Base-by-base conservation (phyloP, 2,329 filamentous ascomycete species). In the Phialophora macrospora region DNA sequence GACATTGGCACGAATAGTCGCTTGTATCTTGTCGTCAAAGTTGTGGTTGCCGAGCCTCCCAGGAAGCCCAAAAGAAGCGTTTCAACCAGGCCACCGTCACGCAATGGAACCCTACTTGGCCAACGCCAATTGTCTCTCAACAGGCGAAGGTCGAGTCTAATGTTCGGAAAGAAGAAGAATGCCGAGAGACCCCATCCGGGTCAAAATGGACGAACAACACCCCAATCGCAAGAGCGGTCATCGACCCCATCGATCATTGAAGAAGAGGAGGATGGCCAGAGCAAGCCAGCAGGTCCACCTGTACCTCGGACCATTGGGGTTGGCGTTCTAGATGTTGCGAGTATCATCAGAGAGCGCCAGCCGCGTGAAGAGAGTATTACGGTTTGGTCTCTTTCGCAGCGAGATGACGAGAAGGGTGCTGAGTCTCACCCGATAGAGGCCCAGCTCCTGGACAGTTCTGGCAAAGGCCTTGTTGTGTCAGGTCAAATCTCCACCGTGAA, bases 1-100 rank as follows among this genome's bases (percentile, higher is more conserved):
- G 93, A 97, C 73, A 82, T 89, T 63, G 86, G 86, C n/a, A 84
- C 88, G 71, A 60, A 66, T 28, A 83, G 81, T 11, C 80, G 92
- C 59, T 79, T 98, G 22, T 97, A 91, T 75, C 83, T 99, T 1
- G 88, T 97, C 3, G 90, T 95, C 69, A 92, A 91, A 72, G 86
- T 97, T 7, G 84, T 92, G 56, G 85, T 88, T 2, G 82, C 83
- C 56, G 85, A 87, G 73, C 78, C 79, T 20, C 73, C 77, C 20
- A 76, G 76, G 28, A 68, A 73, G 17, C 59, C 65, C 6, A 63
- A 60, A 30, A 62, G 59, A 54, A 22, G 55, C 4, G n/a, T 41
- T 8, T 30, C 56, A n/a, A 70, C 70, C 9, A 60, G 65, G 26
- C 65, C 66, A 28, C 68, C 67, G n/a, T 69, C 71, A 14, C 66